Conservation (phyloP, 345 rosid species). For the Leavenworthia alabamica region DNA sequence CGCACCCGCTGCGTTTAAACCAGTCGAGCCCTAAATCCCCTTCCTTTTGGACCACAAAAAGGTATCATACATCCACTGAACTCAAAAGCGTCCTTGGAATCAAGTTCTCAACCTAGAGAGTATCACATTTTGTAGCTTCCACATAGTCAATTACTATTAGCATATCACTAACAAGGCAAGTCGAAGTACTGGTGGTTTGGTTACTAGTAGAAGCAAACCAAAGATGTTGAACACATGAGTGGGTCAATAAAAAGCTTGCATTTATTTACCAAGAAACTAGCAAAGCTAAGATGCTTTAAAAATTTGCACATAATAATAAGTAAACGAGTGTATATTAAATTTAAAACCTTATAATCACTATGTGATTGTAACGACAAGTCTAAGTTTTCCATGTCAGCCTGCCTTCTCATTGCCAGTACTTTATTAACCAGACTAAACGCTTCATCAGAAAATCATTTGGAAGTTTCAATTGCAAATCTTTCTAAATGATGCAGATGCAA, state of each 20-base stretch:
- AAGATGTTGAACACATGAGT: not conserved
- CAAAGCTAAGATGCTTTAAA: not conserved
- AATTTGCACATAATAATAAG: not conserved
- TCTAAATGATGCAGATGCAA: not conserved
- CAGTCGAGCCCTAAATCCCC: no score
- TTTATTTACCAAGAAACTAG: conserved; percentile 1
- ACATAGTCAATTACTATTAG: not conserved
- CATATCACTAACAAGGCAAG: not conserved
- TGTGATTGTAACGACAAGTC: not conserved
- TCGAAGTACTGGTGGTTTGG: conserved; percentile 9
- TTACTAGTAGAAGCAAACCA: conserved; percentile 5
- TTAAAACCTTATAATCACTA: not conserved
- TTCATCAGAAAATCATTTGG: not conserved
- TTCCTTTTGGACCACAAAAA: conserved; percentile 24
- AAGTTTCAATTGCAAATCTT: not conserved
- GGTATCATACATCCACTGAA: conserved; percentile 17
- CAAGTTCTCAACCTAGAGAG: conserved; percentile 8
- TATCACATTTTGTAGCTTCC: conserved; percentile 15
- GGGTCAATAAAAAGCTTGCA: not conserved
- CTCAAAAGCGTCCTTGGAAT: conserved; percentile 3
- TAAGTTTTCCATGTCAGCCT: not conserved
- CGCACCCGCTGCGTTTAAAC: no score
- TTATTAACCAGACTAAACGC: not conserved
- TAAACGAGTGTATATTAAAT: not conserved
- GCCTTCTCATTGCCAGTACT: not conserved